Base-by-base conservation (phyloP, 78 protist species). In the Dictyostelium intermedium region DNA sequence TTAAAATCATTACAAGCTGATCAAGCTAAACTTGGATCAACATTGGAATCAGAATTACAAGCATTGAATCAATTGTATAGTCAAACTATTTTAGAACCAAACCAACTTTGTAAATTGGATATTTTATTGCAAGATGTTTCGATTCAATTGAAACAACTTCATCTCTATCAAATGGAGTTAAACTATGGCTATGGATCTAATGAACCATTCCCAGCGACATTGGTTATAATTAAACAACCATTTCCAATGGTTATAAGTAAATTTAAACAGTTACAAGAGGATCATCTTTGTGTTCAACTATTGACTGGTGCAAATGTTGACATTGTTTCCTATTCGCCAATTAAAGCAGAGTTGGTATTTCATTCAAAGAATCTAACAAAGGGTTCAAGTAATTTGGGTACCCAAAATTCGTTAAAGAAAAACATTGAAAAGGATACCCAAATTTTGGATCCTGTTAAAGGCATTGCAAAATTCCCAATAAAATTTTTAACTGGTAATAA, bases 211-310 rank as follows among this genome's bases (percentile, higher is more conserved):
- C 72, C 91, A 32, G 85, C 60, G 0, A 82, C 95, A 0, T 20
- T 91, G n/a, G 95, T 91, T 30, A 91, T 91, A 0, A 91, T 83
- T 60, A 84, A 91, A 74, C 95, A 91, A 83, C 95, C 95, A n/a
- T 91, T 91, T 79, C 95, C 95, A 37, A 76, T 80, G 92, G 95
- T 91, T 0, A 77, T 91, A 14, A 73, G 83, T 34, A 91, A 91
- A 66, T 84, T 77, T 13, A 91, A 85, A 25, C 95, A 84, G 37
- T 82, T 83, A 1, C 89, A 77, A 74, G 95, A 91, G 37, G 95
- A 91, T 45, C 95, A 84, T 50, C 87, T 91, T n/a, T 53, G 83
- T 70, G 95, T 83, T 34, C 95, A 91, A 43, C 50, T 91, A 10
- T 53, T 91, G 32, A 73, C 84, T 5, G 95, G 95, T 8, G 27